A percentile compares a stretch with the other conserved stretches of the same genome.
Conservation (phyloP, 2,329 filamentous ascomycete species). For the Trichoderma koningii region DNA sequence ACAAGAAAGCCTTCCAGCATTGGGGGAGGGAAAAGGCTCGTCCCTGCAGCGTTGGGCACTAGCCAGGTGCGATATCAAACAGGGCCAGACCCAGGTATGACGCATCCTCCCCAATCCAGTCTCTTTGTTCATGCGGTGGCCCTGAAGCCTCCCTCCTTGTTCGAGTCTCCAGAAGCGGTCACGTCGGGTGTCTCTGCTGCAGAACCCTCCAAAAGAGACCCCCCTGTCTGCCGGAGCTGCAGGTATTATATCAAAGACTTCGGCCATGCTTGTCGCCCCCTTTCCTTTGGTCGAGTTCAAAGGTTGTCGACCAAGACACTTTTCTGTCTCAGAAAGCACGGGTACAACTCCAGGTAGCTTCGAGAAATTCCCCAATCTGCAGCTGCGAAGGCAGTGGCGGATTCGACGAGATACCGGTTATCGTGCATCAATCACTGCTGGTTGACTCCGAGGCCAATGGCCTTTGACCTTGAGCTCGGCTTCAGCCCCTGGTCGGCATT, state of each 20-base stretch:
- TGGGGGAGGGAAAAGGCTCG: not conserved
- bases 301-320: not conserved
- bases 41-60: conserved; percentile 10
- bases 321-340: too few species aligned
- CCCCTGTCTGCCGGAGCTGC: not conserved
- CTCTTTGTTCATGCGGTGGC: not conserved
- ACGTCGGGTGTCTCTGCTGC: not conserved
- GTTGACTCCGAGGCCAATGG: conserved; percentile 13
- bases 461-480: conserved; percentile 1
- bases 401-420: not conserved
- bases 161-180: not conserved
- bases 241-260: not conserved
- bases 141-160: not conserved
- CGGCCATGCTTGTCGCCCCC: not conserved
- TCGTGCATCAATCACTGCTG: not conserved
- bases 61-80: conserved; percentile 12
- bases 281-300: not conserved
- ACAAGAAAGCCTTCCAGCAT: too few species aligned
- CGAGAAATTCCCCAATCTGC: not conserved
- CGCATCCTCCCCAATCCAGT: not conserved
- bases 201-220: not conserved
- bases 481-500: conserved; percentile 25
- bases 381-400: not conserved
- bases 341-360: not conserved
- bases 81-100: conserved; percentile 11